Evolutionary conservation across 306 rosid genomes (phyloP).

Genomic region (Morella rubra): DNA sequence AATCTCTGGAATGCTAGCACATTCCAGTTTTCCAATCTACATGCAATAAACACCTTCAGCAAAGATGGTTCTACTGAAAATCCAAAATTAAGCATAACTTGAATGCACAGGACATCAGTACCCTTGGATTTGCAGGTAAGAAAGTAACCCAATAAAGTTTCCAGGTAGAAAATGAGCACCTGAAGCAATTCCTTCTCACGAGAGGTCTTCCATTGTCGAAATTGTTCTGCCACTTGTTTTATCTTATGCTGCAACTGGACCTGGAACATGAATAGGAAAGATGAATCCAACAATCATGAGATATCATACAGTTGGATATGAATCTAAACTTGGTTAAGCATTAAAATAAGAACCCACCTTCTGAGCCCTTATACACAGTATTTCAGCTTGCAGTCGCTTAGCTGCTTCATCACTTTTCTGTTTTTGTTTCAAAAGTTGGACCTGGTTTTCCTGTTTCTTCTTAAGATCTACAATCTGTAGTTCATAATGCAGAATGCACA

Average conservation of each 20-base stretch:
- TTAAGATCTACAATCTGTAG: conserved; percentile 68
- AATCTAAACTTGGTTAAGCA: background rate
- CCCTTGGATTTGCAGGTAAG: background rate
- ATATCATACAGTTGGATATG: conserved; percentile 10
- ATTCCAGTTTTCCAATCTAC: background rate
- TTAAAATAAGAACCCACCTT: conserved; percentile 48
- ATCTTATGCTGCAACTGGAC: conserved; percentile 82
- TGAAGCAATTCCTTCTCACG: conserved; percentile 82
- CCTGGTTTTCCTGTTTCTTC: conserved; percentile 80
- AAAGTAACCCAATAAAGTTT: conserved; percentile 3
- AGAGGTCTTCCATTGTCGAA: conserved; percentile 79
- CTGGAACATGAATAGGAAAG: conserved; percentile 35
- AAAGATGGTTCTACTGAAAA: conserved; percentile 9
- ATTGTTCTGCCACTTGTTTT: conserved; percentile 79
- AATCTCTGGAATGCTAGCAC: background rate
- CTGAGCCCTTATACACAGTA: conserved; percentile 72
- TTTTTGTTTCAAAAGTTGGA: conserved; percentile 68
- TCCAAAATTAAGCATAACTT: background rate
- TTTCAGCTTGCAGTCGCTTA: conserved; percentile 72
- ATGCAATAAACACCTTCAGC: conserved; percentile 7
- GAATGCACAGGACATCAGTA: background rate
- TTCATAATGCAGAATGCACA: conserved; percentile 14
- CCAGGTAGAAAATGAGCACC: conserved; percentile 40
- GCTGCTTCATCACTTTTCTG: conserved; percentile 85
- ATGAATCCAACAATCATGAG: conserved; percentile 11